phyloP scores from a whole-genome alignment of 805 yeast genomes.

The Candida odintsovae region DNA sequence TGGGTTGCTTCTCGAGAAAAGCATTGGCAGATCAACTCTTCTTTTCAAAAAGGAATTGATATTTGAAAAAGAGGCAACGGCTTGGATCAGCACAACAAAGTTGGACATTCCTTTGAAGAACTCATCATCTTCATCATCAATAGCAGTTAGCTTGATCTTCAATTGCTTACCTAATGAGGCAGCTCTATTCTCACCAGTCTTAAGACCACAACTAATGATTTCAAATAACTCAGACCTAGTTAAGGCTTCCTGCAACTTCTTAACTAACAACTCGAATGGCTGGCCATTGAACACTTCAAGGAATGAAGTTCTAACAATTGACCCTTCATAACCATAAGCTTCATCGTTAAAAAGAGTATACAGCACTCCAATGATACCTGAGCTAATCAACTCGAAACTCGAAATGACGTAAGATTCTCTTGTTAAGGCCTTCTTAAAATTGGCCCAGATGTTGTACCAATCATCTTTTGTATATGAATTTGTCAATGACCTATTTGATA shows the following conservation, averaged over 20 bases:
- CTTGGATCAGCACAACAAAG: constrained; percentile 40
- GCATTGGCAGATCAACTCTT: constrained; percentile 26
- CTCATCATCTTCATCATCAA: constrained; percentile 24
- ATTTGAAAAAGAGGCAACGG: constrained; percentile 43
- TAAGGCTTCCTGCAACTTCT: constrained; percentile 64
- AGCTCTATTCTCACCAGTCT: constrained; percentile 38
- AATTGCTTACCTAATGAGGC: constrained; percentile 68
- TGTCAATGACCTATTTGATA: constrained; percentile 8
- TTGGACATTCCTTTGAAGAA: constrained; percentile 22
- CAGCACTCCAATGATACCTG: constrained; percentile 52
- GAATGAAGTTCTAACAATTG: constrained; percentile 41
- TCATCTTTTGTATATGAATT: constrained; percentile 19
- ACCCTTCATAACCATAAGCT: constrained; percentile 21
- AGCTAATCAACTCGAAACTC: constrained; percentile 68
- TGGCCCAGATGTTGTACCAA: constrained; percentile 32
- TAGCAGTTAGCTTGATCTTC: constrained; percentile 46
- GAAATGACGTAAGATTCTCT: constrained; percentile 38
- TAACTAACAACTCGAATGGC: constrained; percentile 41
- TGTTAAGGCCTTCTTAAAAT: constrained; percentile 31
- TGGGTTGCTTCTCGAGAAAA: constrained; percentile 12
- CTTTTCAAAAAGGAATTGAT: constrained; percentile 38
- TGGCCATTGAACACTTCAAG: constrained; percentile 29
- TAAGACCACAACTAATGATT: constrained; percentile 39
- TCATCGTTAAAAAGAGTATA: constrained; percentile 28
- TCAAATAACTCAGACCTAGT: constrained; percentile 72